phyloP scores from a whole-genome alignment of 2,329 filamentous ascomycete genomes.

The Claviceps sp. region DNA sequence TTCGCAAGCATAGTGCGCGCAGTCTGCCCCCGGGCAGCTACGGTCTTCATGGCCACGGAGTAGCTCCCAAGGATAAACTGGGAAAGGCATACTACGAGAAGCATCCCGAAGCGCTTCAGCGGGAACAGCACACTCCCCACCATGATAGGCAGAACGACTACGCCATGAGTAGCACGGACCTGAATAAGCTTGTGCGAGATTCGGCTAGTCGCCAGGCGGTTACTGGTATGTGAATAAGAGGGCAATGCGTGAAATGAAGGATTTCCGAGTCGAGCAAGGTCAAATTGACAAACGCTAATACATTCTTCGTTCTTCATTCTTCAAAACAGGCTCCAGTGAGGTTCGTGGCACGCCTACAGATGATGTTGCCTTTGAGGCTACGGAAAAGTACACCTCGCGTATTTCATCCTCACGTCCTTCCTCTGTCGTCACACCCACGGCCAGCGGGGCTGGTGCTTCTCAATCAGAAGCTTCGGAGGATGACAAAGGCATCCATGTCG shows the following conservation, averaged over 20 bases:
- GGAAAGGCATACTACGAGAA: conserved; percentile 89
- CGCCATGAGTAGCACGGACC: conserved; percentile 75
- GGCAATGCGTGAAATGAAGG: neutral
- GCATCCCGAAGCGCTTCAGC: conserved; percentile 68
- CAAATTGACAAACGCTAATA: conserved; percentile 9
- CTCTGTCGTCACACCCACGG: conserved; percentile 21
- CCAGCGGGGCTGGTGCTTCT: conserved; percentile 9
- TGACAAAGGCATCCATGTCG: conserved; percentile 58
- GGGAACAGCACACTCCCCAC: conserved; percentile 50
- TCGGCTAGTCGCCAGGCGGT: conserved; percentile 43
- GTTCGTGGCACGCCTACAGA: conserved; percentile 70
- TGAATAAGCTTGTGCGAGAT: conserved; percentile 78
- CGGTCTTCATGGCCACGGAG: conserved; percentile 78
- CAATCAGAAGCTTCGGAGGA: conserved; percentile 29
- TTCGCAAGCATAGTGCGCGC: conserved; percentile 59
- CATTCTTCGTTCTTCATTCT: neutral
- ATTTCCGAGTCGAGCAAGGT: conserved; percentile 3
- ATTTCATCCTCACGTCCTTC: conserved; percentile 53
- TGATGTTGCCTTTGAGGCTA: conserved; percentile 77
- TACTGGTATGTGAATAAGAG: conserved; percentile 13
- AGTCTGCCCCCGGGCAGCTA: conserved; percentile 76
- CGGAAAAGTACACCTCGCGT: conserved; percentile 69
- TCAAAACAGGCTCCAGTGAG: conserved; percentile 43
- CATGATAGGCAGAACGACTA: conserved; percentile 53
- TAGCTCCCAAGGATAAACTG: conserved; percentile 63